Evolutionary conservation across 192 early-diverging fungal genomes (phyloP), one percentile per base, ranked within the genome.

Genomic region (Coemansia sp.): DNA sequence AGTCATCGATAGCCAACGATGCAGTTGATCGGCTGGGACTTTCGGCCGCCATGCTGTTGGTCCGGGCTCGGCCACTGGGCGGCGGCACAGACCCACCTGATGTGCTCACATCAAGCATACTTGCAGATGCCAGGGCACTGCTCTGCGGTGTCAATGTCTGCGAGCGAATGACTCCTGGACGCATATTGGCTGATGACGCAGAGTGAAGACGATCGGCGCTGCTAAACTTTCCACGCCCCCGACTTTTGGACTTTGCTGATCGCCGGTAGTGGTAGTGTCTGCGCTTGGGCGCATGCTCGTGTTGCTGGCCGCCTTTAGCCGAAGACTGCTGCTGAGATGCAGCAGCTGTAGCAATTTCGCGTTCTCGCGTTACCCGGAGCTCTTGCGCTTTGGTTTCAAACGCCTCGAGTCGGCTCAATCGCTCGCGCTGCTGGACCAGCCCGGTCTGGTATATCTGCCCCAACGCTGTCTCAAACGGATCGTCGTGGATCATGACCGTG

Each of bases 391-490:
- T 80, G 19, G 71, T 47, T 39, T 81, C 68, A 45, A 83, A 83
- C 2, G 78, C 71, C 24, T 77, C 78, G n/a, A 71, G 53, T 7
- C 82, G 70, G 19, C 45, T 77, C 38, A 84, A 65, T 2, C 83
- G 74, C 56, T 77, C 78, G 26, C 75, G 72, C 64, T 84, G 83
- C 66, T 84, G 78, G 3, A 52, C 64, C 55, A 75, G 39, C 19
- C 83, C 83, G 14, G 66, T 64, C 38, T 74, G 83, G 54, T 81
- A 81, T 18, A 84, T 84, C 12, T 68, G 68, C 5, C 72, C 58
- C 43, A 84, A 62, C 4, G 83, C 83, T 1, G 78, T 84, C 57
- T 84, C 83, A 57, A 84, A 73, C 16, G 83, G 83, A 39, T 84
- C 83, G 19, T 84, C 83, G 50, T 84, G 78, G 2, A 84, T 57